Percentiles rank a stretch among this genome's conserved stretches.
These are phyloP conservation scores for Aspergillus piperis DNA, from an alignment of 2,329 filamentous ascomycete species.

Conservation along the genomic window DNA sequence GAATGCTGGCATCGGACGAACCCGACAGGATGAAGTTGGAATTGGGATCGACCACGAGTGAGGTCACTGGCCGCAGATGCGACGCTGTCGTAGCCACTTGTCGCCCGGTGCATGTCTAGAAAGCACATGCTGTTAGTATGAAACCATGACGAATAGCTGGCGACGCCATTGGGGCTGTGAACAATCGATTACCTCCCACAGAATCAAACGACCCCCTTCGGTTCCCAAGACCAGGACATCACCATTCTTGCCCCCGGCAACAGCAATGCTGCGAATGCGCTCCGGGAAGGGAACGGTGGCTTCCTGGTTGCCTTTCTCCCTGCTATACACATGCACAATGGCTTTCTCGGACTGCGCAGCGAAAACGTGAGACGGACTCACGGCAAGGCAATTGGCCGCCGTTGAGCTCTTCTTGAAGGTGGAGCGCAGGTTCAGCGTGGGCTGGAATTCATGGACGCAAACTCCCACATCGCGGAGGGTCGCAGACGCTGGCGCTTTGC, in stretches of 20 bases:
- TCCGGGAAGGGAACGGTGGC: slow-evolving; percentile 85
- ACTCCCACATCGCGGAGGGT: slow-evolving; percentile 78
- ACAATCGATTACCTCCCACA: slow-evolving; percentile 76
- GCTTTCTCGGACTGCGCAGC: slow-evolving; percentile 89
- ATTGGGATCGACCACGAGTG: slow-evolving; percentile 68
- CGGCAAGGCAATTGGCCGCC: slow-evolving; percentile 74
- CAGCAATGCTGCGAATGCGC: slow-evolving; percentile 73
- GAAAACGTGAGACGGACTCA: slow-evolving; percentile 82
- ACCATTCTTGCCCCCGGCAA: slow-evolving; percentile 63
- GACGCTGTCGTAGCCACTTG: slow-evolving; percentile 47
- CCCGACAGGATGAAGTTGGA: slow-evolving; percentile 53
- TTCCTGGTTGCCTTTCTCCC: slow-evolving; percentile 82
- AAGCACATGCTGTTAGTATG: slow-evolving; percentile 12
- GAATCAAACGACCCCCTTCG: slow-evolving; percentile 77
- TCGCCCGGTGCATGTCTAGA: slow-evolving; percentile 47
- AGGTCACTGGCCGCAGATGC: slow-evolving; percentile 62
- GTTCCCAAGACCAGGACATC: slow-evolving; percentile 76
- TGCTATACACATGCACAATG: slow-evolving; percentile 87
- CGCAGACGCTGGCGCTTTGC: slow-evolving; percentile 48
- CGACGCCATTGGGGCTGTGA: background rate
- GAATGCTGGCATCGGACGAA: slow-evolving; percentile 75
- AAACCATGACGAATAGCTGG: background rate
- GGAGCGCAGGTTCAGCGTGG: slow-evolving; percentile 70
- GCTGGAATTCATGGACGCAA: slow-evolving; percentile 80
- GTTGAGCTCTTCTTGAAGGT: slow-evolving; percentile 91